Percentiles rank a stretch among this genome's conserved stretches.
These are phyloP conservation scores for Cryptococcus wingfieldii DNA, from an alignment of 1,284 basidiomycete genomes.

Conservation along the genomic window DNA sequence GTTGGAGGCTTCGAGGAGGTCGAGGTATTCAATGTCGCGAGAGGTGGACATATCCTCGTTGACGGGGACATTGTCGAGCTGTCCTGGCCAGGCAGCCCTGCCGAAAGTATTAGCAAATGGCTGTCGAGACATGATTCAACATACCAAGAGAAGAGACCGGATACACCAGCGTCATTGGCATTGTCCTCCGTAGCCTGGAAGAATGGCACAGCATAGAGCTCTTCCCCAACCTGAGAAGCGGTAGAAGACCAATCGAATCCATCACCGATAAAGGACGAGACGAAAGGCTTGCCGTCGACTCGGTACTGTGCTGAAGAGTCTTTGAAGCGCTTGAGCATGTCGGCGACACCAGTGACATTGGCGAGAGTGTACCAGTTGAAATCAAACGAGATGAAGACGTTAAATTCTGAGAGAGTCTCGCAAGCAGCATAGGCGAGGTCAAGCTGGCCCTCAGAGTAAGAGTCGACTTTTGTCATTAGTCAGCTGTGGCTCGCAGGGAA, in stretches of 20 bases:
- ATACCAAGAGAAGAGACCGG: constrained; percentile 45
- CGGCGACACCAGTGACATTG: constrained; percentile 20
- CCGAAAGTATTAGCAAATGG: background rate
- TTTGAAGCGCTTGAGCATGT: constrained; percentile 30
- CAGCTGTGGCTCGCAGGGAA: too few relatives aligned
- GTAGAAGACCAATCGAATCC: constrained; percentile 40
- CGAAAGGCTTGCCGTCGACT: constrained; percentile 41
- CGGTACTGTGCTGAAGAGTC: constrained; percentile 28
- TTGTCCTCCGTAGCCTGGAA: constrained; percentile 28
- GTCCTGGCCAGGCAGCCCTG: constrained; percentile 45
- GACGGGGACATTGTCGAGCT: constrained; percentile 35
- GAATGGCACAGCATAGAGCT: constrained; percentile 42
- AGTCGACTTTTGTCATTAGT: constrained; percentile 16
- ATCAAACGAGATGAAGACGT: constrained; percentile 46
- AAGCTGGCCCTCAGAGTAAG: constrained; percentile 39
- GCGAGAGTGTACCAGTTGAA: constrained; percentile 44
- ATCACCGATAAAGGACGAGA: constrained; percentile 46
- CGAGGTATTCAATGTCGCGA: constrained; percentile 35
- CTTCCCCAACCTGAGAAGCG: constrained; percentile 21
- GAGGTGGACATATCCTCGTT: constrained; percentile 24
- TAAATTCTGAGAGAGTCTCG: constrained; percentile 27
- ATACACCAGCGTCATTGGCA: constrained; percentile 24
- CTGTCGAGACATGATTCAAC: background rate
- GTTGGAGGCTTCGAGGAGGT: constrained; percentile 10
- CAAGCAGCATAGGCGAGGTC: constrained; percentile 42